Evolutionary conservation across 2,329 filamentous ascomycete species (phyloP), one percentile per base, ranked within the genome.

Genomic region (Stagonosporopsis vannaccii): DNA sequence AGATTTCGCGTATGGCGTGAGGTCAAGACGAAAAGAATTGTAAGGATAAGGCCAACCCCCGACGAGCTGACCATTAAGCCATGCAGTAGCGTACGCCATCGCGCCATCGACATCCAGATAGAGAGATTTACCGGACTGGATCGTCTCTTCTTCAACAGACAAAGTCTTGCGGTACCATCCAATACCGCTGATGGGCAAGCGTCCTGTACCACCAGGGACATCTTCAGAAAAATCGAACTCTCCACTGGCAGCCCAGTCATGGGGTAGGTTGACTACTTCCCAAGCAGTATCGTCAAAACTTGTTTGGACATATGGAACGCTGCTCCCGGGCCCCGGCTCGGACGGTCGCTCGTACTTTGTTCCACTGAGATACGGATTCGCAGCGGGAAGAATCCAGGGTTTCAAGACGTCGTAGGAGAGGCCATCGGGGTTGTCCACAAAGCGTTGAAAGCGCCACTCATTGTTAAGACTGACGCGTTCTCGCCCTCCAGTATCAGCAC

Each of bases 41-140:
- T 83, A 84, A 0, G 77, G 78, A 48, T 79, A 83, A 1, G 81
- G 81, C 82, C 81, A 84, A 0, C 81, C 82, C 3, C 82, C 81
- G 13, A 82, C 78, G 2, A 84, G 61, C 13, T 78, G 63, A 1
- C 80, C 81, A 49, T 84, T 84, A 11, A 84, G 65, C 81, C 81
- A 84, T 3, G 83, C 80, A n/a, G 77, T 77, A 1, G 81, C 73
- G 56, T 82, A 82, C 0, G 81, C 79, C 80, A 82, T 82, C 43
- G 81, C 81, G 2, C 82, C 81, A 52, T 83, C 81, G 19, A 84
- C 62, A 20, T 84, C 81, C 4, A 84, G 66, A 47, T 75, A 83
- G 12, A 82, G 62, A 0, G 71, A 66, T 48, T 79, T 80, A 8
- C 69, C 72, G 17, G 61, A 49, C n/a, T 78, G 74, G 2, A 63